Conservation (phyloP, 495 filamentous ascomycete species). For the Apodospora peruviana region DNA sequence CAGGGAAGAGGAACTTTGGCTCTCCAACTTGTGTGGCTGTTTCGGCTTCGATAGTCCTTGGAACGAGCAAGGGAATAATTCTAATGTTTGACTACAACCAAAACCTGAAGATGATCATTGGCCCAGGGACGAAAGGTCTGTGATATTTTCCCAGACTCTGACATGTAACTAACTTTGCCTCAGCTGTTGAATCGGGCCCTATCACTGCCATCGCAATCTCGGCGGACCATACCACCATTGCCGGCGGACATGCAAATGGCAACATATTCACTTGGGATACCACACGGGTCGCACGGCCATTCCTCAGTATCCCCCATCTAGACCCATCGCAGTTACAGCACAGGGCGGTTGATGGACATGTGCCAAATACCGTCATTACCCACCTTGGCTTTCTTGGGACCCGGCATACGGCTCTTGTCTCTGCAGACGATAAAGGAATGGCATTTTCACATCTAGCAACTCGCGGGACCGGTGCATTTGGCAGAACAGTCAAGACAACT, state of each 20-base stretch:
- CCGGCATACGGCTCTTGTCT: conserved; percentile 91
- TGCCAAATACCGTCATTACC: conserved; percentile 67
- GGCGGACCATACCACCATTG: conserved; percentile 87
- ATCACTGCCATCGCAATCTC: conserved; percentile 86
- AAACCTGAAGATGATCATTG: conserved; percentile 86
- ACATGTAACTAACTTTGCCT: not conserved
- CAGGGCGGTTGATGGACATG: conserved; percentile 71
- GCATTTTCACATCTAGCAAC: conserved; percentile 96
- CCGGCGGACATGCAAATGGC: conserved; percentile 81
- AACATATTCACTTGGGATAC: conserved; percentile 98
- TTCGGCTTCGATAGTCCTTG: conserved; percentile 82
- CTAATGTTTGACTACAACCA: conserved; percentile 97
- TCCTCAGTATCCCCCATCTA: conserved; percentile 79
- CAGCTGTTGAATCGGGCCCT: conserved; percentile 84
- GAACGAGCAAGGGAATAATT: conserved; percentile 89
- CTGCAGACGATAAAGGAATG: conserved; percentile 95
- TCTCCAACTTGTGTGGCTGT: conserved; percentile 86
- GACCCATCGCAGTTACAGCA: conserved; percentile 58
- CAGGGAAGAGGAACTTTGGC: conserved; percentile 87
- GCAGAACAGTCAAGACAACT: conserved; percentile 79
- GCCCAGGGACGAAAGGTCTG: conserved; percentile 87
- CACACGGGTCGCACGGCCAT: conserved; percentile 70
- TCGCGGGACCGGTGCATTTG: conserved; percentile 79
- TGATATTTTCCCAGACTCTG: not conserved
- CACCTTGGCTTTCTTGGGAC: conserved; percentile 95